A percentile compares a stretch with the other conserved stretches of the same genome.
phyloP scores from a whole-genome alignment of 2,329 filamentous ascomycete species.

The Colletotrichum eleusines region DNA sequence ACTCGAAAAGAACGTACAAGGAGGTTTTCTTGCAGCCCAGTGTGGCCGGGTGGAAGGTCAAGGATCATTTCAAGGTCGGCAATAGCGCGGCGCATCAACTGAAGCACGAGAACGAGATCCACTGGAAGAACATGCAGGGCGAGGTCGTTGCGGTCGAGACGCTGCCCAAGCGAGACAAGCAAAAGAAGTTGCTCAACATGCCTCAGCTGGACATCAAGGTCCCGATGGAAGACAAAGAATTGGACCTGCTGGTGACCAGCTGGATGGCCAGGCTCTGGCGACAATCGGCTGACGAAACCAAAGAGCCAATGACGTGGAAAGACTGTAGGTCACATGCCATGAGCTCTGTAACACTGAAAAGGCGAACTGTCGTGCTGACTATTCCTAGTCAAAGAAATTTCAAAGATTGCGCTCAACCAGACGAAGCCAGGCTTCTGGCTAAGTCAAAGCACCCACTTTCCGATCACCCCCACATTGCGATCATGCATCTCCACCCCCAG shows the following conservation, averaged over 20 bases:
- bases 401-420: neutral
- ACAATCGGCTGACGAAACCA: slow-evolving; percentile 44
- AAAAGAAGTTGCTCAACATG: slow-evolving; percentile 39
- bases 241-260: slow-evolving; percentile 48
- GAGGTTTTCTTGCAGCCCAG: slow-evolving; percentile 43
- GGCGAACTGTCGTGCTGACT: neutral
- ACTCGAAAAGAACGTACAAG: slow-evolving; percentile 43
- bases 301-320: slow-evolving; percentile 45
- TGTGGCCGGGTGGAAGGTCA: slow-evolving; percentile 43
- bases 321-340: slow-evolving; percentile 40
- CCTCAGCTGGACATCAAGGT: slow-evolving; percentile 46
- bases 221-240: slow-evolving; percentile 44
- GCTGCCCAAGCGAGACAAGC: slow-evolving; percentile 41
- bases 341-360: too few species aligned
- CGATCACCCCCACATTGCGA: too few species aligned
- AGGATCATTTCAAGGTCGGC: slow-evolving; percentile 45
- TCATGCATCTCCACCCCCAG: too few species aligned
- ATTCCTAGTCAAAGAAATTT: slow-evolving; percentile 20
- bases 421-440: neutral
- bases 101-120: slow-evolving; percentile 44
- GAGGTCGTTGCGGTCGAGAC: slow-evolving; percentile 46
- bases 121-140: slow-evolving; percentile 46
- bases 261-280: slow-evolving; percentile 49
- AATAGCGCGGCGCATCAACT: slow-evolving; percentile 42
- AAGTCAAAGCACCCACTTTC: too few species aligned